These are phyloP conservation scores for Rhizophagus sp. DNA, from an alignment of 192 early-diverging fungal species.

Conservation along the genomic window DNA sequence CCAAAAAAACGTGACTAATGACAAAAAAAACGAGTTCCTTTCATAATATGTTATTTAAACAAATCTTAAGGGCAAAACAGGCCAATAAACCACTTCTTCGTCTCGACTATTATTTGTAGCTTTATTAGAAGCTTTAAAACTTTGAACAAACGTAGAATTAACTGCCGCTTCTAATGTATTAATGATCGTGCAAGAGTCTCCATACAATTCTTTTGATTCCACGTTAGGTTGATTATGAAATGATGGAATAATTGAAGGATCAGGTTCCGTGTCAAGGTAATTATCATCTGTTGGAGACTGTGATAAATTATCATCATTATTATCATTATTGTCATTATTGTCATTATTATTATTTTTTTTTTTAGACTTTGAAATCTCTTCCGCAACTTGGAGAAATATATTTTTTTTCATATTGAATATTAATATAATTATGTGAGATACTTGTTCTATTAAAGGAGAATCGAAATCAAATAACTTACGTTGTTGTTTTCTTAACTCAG, in stretches of 20 bases:
- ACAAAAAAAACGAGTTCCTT: too few species aligned
- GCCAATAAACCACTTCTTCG: constrained; percentile 18
- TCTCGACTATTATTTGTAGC: neutral
- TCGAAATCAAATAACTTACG: constrained; percentile 1
- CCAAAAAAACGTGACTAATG: too few species aligned
- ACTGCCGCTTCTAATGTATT: neutral
- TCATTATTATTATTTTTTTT: neutral
- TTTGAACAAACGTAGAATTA: constrained; percentile 5
- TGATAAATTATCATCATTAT: neutral
- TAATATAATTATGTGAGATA: too few species aligned
- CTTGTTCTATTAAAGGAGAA: neutral
- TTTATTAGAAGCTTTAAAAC: neutral
- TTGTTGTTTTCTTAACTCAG: constrained; percentile 5
- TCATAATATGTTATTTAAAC: neutral
- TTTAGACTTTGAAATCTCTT: neutral
- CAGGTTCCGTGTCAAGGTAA: neutral
- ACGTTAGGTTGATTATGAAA: neutral
- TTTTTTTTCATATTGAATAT: too few species aligned
- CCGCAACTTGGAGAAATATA: neutral
- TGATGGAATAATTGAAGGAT: neutral
- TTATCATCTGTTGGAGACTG: neutral
- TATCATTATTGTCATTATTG: neutral
- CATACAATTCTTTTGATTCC: neutral
- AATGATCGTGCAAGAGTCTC: neutral
- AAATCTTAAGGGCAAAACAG: constrained; percentile 23